Percentiles rank a stretch among this genome's conserved stretches.
Evolutionary conservation across 139 green algal species (phyloP).

Genomic region (Ettlia oleoabundans): DNA sequence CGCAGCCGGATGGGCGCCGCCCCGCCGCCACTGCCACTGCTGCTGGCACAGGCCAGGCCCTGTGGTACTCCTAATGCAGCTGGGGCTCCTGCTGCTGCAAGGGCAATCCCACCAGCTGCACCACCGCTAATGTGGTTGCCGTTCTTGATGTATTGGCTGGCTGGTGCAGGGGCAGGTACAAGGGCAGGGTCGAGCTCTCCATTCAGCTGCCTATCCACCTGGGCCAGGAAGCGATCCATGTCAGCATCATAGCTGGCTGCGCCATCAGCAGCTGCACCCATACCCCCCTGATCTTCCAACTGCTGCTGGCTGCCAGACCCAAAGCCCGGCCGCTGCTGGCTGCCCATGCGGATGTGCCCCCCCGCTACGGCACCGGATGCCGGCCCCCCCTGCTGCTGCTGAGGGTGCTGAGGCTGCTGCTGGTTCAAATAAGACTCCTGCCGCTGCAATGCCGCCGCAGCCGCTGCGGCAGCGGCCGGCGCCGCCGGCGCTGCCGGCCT

Average conservation of each 20-base stretch:
- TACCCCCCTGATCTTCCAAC: not conserved
- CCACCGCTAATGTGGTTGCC: not conserved
- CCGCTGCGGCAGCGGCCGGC: not conserved
- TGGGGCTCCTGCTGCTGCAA: not conserved
- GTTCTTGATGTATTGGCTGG: no score
- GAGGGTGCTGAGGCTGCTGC: no score
- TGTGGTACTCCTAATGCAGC: no score
- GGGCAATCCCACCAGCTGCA: not conserved
- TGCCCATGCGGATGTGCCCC: constrained; percentile 14
- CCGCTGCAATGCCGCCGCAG: not conserved
- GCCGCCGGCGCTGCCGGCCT: not conserved
- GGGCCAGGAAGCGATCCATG: not conserved
- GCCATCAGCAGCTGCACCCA: no score
- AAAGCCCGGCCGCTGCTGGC: not conserved
- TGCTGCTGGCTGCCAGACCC: not conserved
- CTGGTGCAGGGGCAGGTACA: no score
- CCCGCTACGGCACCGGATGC: not conserved
- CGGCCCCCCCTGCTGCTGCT: no score
- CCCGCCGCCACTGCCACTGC: not conserved
- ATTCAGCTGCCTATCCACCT: not conserved
- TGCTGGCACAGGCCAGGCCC: not conserved
- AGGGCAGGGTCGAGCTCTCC: not conserved
- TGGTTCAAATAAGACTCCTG: not conserved
- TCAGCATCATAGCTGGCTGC: not conserved
- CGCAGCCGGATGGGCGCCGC: not conserved